Conservation (phyloP, 2,329 filamentous ascomycete species). For the Periconia macrospinosa region DNA sequence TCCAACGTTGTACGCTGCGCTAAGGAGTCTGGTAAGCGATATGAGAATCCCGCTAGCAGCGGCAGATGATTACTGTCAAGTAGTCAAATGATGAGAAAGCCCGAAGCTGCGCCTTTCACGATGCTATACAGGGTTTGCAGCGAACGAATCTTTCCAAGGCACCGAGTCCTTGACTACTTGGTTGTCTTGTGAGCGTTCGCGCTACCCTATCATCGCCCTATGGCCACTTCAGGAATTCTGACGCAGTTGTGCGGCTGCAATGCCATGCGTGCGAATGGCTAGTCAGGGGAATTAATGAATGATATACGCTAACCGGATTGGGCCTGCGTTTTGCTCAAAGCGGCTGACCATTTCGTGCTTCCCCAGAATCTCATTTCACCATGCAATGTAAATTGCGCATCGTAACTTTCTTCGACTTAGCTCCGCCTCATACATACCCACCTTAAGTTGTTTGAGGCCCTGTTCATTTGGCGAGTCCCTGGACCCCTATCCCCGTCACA, state of each 20-base stretch:
- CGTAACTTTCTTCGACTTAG: conserved; percentile 24
- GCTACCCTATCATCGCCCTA: conserved; percentile 3
- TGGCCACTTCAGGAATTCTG: conserved; percentile 3
- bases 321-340: conserved; percentile 1
- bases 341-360: conserved; percentile 5
- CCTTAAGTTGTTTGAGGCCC: conserved; percentile 27
- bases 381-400: conserved; percentile 21
- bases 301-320: conserved; percentile 1
- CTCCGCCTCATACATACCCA: conserved; percentile 16
- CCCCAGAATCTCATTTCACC: conserved; percentile 37
- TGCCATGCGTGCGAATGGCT: background rate
- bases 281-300: conserved; percentile 14
- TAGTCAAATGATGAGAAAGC: background rate
- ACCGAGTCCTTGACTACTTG: background rate
- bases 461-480: conserved; percentile 24
- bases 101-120: background rate
- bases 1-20: background rate
- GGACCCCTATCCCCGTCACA: conserved; percentile 32
- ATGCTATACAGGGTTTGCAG: background rate
- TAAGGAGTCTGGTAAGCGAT: background rate
- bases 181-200: background rate
- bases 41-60: background rate
- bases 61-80: background rate
- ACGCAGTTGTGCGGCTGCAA: conserved; percentile 14
- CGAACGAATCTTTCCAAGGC: background rate